Percentiles rank a stretch among this genome's conserved stretches.
These are phyloP conservation scores for Xylariales sp. DNA, from an alignment of 2,329 filamentous ascomycete species.

Conservation along the genomic window DNA sequence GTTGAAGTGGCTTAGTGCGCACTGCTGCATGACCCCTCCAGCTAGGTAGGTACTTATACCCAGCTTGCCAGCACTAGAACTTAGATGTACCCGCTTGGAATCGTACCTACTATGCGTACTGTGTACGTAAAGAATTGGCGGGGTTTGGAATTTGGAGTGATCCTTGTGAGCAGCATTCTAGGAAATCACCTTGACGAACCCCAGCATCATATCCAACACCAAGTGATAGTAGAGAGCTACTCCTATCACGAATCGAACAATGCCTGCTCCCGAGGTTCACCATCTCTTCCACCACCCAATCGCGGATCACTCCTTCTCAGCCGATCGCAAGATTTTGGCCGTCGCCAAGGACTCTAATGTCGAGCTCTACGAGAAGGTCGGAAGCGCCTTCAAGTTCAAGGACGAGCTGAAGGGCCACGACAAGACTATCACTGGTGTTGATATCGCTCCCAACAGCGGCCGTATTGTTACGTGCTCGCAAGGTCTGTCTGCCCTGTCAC, in stretches of 20 bases:
- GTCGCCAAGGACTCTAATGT: slow-evolving; percentile 87
- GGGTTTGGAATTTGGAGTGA: too few species aligned
- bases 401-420: slow-evolving; percentile 96
- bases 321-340: slow-evolving; percentile 81
- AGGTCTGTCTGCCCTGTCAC: too few species aligned
- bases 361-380: slow-evolving; percentile 76
- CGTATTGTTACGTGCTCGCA: slow-evolving; percentile 98
- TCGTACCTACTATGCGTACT: too few species aligned
- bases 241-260: slow-evolving; percentile 68
- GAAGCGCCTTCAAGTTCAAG: slow-evolving; percentile 73
- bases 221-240: slow-evolving; percentile 95
- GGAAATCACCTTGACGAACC: background rate
- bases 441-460: slow-evolving; percentile 85
- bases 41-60: too few species aligned
- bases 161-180: too few species aligned
- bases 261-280: slow-evolving; percentile 86
- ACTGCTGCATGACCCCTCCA: too few species aligned
- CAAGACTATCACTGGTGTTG: slow-evolving; percentile 92
- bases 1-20: too few species aligned
- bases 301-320: slow-evolving; percentile 95
- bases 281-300: slow-evolving; percentile 96
- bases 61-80: too few species aligned
- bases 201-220: slow-evolving; percentile 2
- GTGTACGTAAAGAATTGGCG: too few species aligned
- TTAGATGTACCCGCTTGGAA: too few species aligned